Conservation (phyloP, 1,284 basidiomycete species). For the Austroboletus niveus region DNA sequence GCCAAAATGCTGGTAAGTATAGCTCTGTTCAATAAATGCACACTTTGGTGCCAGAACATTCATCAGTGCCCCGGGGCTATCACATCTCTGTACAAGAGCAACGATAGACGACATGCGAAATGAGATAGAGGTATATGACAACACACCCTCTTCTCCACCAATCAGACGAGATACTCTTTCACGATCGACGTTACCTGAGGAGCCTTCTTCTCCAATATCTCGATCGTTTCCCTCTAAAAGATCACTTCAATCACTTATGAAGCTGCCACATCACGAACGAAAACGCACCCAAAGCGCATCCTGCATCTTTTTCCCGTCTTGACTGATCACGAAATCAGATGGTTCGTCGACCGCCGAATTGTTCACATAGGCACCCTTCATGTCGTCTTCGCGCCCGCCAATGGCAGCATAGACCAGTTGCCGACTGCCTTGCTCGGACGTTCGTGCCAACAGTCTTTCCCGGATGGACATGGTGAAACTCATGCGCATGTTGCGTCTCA, state of each 20-base stretch:
- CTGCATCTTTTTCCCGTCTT: constrained; percentile 40
- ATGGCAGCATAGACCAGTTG: constrained; percentile 35
- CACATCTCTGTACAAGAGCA: no score
- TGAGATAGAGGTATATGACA: no score
- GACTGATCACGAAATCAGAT: constrained; percentile 42
- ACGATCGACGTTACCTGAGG: constrained; percentile 14
- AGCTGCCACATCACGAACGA: no score
- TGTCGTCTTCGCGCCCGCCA: constrained; percentile 20
- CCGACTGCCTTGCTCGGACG: constrained; percentile 37
- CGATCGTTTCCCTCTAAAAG: constrained; percentile 32
- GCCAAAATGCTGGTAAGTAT: no score
- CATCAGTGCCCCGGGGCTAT: no score
- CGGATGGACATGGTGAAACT: no score
- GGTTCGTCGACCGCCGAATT: constrained; percentile 34
- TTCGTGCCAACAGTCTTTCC: constrained; percentile 12
- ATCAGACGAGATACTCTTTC: constrained; percentile 1
- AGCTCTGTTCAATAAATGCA: no score
- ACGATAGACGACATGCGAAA: no score
- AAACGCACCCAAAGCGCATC: constrained; percentile 42
- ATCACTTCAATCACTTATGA: no score
- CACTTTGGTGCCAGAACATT: no score
- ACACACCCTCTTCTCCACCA: no score
- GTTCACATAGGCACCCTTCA: constrained; percentile 41
- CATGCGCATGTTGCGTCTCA: constrained; percentile 30
- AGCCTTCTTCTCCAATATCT: constrained; percentile 22